A percentile compares a stretch with the other conserved stretches of the same genome.
phyloP scores from a whole-genome alignment of 2,329 filamentous ascomycete genomes.

The Dactylella cylindrospora region DNA sequence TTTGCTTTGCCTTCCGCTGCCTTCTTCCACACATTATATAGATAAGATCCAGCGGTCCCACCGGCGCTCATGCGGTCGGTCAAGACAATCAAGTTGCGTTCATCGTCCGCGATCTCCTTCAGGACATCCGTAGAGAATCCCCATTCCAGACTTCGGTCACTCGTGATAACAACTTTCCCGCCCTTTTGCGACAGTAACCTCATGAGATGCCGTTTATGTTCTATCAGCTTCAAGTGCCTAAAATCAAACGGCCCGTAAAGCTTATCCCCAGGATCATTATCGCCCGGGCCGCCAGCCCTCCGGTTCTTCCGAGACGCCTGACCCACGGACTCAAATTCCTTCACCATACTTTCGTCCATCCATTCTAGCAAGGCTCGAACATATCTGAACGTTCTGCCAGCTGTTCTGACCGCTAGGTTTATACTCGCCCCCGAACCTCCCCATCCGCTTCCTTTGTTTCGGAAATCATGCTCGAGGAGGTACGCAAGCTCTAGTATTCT shows the following conservation, averaged over 20 bases:
- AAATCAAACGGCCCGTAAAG: slow-evolving; percentile 80
- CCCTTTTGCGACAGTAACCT: slow-evolving; percentile 62
- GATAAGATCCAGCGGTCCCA: slow-evolving; percentile 67
- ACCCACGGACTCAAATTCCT: slow-evolving; percentile 78
- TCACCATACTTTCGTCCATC: slow-evolving; percentile 96
- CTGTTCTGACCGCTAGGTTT: slow-evolving; percentile 75
- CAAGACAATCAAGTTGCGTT: slow-evolving; percentile 80
- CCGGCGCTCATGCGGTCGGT: slow-evolving; percentile 67
- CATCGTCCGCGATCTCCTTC: slow-evolving; percentile 70
- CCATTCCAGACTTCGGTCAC: slow-evolving; percentile 88
- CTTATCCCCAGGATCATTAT: slow-evolving; percentile 53
- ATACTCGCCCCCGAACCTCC: slow-evolving; percentile 43
- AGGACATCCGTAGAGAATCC: slow-evolving; percentile 85
- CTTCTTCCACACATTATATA: slow-evolving; percentile 80
- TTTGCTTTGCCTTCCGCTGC: slow-evolving; percentile 51
- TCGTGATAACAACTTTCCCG: slow-evolving; percentile 81
- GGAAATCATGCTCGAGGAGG: slow-evolving; percentile 88
- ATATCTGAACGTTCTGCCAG: slow-evolving; percentile 84
- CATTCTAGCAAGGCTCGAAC: slow-evolving; percentile 93
- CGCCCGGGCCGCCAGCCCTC: slow-evolving; percentile 50
- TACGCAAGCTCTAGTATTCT: slow-evolving; percentile 89
- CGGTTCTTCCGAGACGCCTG: slow-evolving; percentile 55
- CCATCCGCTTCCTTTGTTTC: slow-evolving; percentile 58
- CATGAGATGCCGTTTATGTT: slow-evolving; percentile 77
- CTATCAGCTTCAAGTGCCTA: slow-evolving; percentile 77